Conservation (phyloP, 2,329 filamentous ascomycete genomes). For the Ceratocystis smalleyi region DNA sequence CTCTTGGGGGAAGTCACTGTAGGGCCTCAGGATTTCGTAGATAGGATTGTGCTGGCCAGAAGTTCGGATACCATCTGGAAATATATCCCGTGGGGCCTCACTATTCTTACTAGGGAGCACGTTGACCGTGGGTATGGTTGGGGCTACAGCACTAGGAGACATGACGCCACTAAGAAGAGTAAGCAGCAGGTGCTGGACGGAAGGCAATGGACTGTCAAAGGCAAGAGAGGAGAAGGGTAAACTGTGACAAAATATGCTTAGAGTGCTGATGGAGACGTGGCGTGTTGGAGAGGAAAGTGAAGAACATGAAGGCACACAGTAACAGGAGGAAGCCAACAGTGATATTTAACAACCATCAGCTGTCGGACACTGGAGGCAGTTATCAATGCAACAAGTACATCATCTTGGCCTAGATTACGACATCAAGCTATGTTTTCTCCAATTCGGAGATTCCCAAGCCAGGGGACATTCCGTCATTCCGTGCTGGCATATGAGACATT, state of each 20-base stretch:
- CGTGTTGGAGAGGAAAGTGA: too few relatives aligned
- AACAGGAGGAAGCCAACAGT: not conserved
- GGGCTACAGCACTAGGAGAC: constrained; percentile 8
- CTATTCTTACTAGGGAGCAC: constrained; percentile 21
- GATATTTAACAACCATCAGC: not conserved
- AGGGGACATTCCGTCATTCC: not conserved
- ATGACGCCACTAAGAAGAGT: not conserved
- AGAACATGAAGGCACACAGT: not conserved
- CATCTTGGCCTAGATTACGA: constrained; percentile 1
- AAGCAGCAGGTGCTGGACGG: too few relatives aligned
- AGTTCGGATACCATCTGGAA: constrained; percentile 35
- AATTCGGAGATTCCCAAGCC: not conserved
- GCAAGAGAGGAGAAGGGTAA: not conserved
- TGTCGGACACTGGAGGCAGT: not conserved
- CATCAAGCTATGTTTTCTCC: not conserved
- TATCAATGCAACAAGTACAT: not conserved
- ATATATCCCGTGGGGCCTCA: constrained; percentile 26
- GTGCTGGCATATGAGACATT: not conserved
- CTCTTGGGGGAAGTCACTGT: constrained; percentile 52
- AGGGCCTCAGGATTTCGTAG: constrained; percentile 48
- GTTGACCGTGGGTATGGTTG: not conserved
- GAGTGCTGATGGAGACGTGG: too few relatives aligned
- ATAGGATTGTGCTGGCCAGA: constrained; percentile 58
- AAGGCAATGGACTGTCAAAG: not conserved
- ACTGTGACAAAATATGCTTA: too few relatives aligned